phyloP scores from a whole-genome alignment of 441 rosid genomes.

The Omphalea diandra region DNA sequence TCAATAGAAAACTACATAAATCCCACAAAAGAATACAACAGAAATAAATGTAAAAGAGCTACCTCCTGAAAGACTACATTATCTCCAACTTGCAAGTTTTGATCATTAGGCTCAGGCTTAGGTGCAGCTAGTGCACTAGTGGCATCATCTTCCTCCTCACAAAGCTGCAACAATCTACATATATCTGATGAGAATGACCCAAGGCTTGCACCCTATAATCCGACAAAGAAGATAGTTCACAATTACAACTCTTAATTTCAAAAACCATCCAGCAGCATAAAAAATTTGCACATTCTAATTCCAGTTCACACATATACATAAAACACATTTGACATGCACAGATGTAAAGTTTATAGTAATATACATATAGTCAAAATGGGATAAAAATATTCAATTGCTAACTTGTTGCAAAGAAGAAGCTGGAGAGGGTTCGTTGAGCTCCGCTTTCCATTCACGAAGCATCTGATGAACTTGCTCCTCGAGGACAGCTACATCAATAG shows the following conservation, averaged over 20 bases:
- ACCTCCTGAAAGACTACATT: conserved; percentile 61
- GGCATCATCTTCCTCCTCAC: conserved; percentile 98
- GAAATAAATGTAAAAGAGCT: conserved; percentile 12
- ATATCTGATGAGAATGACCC: conserved; percentile 93
- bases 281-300: background rate
- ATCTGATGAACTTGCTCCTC: conserved; percentile 99
- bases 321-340: no score
- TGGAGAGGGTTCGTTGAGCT: conserved; percentile 98
- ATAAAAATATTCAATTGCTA: conserved; percentile 29
- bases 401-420: conserved; percentile 97
- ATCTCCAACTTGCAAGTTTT: conserved; percentile 51
- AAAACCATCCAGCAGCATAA: conserved; percentile 1
- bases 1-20: background rate
- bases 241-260: conserved; percentile 8
- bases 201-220: conserved; percentile 74
- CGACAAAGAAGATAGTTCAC: conserved; percentile 26
- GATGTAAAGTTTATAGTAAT: conserved; percentile 9
- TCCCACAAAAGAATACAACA: conserved; percentile 3
- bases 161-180: conserved; percentile 84
- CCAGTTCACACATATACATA: background rate
- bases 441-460: conserved; percentile 99
- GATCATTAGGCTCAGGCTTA: conserved; percentile 91
- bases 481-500: conserved; percentile 63
- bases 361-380: conserved; percentile 26
- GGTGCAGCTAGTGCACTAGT: conserved; percentile 81